phyloP scores from a whole-genome alignment of 1,139 yeast species.

The Yamadazyma triangularis region DNA sequence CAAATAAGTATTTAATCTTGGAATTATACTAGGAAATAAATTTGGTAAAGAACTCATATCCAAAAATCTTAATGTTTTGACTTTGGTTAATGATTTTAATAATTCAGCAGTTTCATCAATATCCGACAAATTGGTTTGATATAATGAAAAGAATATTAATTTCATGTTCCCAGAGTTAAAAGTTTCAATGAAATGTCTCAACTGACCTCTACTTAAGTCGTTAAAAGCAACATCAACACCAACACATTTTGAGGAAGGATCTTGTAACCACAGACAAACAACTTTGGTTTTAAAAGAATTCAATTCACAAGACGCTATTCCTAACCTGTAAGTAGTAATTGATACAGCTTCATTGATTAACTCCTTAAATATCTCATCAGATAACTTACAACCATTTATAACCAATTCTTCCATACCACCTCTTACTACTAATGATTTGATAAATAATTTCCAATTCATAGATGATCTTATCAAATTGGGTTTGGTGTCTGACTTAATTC shows the following conservation, averaged over 20 bases:
- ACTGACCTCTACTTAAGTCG: conserved; percentile 55
- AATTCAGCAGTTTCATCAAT: conserved; percentile 53
- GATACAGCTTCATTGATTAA: conserved; percentile 52
- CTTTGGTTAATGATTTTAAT: conserved; percentile 45
- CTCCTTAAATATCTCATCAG: conserved; percentile 45
- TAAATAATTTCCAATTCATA: conserved; percentile 75
- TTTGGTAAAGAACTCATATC: conserved; percentile 74
- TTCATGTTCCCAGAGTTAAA: conserved; percentile 34
- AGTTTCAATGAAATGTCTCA: conserved; percentile 46
- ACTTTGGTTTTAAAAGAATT: conserved; percentile 50
- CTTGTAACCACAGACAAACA: conserved; percentile 60
- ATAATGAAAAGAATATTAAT: conserved; percentile 63
- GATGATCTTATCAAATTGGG: conserved; percentile 48
- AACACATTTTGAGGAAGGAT: conserved; percentile 51
- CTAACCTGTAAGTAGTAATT: conserved; percentile 61
- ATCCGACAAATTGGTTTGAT: conserved; percentile 57
- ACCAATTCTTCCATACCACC: conserved; percentile 82
- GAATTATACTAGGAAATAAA: conserved; percentile 67
- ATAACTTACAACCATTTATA: conserved; percentile 71
- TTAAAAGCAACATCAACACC: conserved; percentile 88
- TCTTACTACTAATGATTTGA: conserved; percentile 50
- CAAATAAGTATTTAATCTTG: conserved; percentile 54
- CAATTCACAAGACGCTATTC: conserved; percentile 71
- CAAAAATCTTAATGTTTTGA: conserved; percentile 61
- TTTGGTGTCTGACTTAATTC: conserved; percentile 49